Conservation (phyloP, 305 asterid genomes). For the Solanum hybrid region DNA sequence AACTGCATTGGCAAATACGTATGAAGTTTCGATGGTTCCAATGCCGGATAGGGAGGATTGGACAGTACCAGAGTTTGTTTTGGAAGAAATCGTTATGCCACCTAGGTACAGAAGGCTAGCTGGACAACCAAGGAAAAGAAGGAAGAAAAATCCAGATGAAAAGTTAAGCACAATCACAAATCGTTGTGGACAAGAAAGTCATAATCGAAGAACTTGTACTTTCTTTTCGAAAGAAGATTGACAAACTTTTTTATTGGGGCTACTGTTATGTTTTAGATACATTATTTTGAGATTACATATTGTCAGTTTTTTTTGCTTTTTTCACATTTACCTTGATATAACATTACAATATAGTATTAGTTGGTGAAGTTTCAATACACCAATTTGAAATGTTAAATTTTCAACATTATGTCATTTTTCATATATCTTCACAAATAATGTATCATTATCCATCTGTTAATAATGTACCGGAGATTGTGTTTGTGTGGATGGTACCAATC, state of each 20-base stretch:
- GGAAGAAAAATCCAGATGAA: not conserved
- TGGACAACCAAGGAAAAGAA: not conserved
- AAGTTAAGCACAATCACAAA: not conserved
- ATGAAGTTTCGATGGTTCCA: not conserved
- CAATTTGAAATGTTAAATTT: not conserved
- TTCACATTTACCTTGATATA: not conserved
- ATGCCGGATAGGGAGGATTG: not conserved
- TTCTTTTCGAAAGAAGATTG: not conserved
- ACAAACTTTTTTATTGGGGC: not conserved
- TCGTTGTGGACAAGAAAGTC: not conserved
- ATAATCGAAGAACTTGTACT: not conserved
- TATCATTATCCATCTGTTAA: not conserved
- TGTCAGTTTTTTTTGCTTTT: not conserved
- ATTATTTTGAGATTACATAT: not conserved
- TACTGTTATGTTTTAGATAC: not conserved
- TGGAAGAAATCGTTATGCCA: not conserved
- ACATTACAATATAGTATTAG: not conserved
- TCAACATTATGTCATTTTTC: not conserved
- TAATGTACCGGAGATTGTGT: not conserved
- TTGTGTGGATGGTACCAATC: not conserved
- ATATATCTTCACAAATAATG: too few relatives aligned
- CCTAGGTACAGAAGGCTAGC: not conserved
- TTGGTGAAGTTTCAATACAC: not conserved
- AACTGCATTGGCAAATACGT: not conserved
- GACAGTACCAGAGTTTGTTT: not conserved